Percentiles rank a stretch among this genome's conserved stretches.
Evolutionary conservation across 306 rosid genomes (phyloP).

Genomic region (Ammopiptanthus mongolicus): DNA sequence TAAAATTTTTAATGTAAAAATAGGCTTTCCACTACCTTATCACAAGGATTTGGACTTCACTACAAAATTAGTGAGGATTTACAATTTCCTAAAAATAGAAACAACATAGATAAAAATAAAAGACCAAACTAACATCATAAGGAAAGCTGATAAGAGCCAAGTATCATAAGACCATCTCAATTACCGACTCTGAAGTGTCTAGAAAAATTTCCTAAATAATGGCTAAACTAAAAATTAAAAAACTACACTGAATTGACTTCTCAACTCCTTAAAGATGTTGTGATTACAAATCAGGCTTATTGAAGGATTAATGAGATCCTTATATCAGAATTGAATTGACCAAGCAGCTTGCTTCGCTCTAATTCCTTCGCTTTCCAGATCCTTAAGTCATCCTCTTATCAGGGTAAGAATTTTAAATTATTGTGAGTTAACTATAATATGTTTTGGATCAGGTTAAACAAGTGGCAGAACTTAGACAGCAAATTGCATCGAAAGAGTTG

Average conservation of each 20-base stretch:
- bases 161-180: background rate
- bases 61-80: constrained; percentile 4
- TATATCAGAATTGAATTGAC: background rate
- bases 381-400: constrained; percentile 6
- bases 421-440: constrained; percentile 6
- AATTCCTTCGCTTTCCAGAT: background rate
- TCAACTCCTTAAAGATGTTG: constrained; percentile 18
- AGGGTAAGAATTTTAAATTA: background rate
- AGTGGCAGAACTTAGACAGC: constrained; percentile 65
- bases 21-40: background rate
- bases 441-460: constrained; percentile 53
- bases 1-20: background rate
- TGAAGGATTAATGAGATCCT: background rate
- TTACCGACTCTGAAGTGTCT: background rate
- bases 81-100: background rate
- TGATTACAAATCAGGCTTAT: constrained; percentile 8
- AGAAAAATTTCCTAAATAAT: constrained; percentile 14
- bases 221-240: constrained; percentile 1
- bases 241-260: background rate
- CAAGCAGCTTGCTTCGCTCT: background rate
- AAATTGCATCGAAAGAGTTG: constrained; percentile 57
- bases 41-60: background rate
- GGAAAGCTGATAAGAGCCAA: background rate
- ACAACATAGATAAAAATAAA: background rate
- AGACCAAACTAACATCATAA: background rate